A percentile compares a stretch with the other conserved stretches of the same genome.
These are phyloP conservation scores for Curvularia sp. DNA, from an alignment of 2,329 filamentous ascomycete genomes.

Conservation along the genomic window DNA sequence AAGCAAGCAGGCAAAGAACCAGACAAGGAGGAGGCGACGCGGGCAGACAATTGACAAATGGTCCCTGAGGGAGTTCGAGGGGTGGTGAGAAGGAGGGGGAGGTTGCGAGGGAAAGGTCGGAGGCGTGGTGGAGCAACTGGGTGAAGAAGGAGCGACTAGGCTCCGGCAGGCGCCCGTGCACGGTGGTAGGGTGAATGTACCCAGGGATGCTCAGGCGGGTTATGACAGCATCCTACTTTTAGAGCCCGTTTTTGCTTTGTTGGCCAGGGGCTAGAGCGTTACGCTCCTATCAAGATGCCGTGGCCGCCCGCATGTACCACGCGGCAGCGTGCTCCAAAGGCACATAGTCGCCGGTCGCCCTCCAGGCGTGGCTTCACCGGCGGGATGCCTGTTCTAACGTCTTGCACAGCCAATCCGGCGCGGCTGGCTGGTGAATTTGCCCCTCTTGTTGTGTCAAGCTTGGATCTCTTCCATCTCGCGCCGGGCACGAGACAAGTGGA, in stretches of 20 bases:
- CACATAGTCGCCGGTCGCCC: constrained; percentile 13
- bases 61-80: constrained; percentile 36
- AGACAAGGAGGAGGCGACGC: constrained; percentile 12
- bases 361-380: constrained; percentile 21
- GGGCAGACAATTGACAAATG: constrained; percentile 22
- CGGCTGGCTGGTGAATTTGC: constrained; percentile 6
- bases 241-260: constrained; percentile 33
- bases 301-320: constrained; percentile 33
- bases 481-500: constrained; percentile 14
- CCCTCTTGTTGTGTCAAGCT: constrained; percentile 19
- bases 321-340: constrained; percentile 8
- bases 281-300: constrained; percentile 20
- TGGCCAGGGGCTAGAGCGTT: constrained; percentile 34
- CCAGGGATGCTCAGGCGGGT: constrained; percentile 39
- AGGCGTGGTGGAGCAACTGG: constrained; percentile 39
- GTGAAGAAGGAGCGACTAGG: constrained; percentile 42
- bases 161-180: constrained; percentile 42
- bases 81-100: constrained; percentile 30
- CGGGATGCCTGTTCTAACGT: constrained; percentile 25
- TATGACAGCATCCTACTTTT: constrained; percentile 49
- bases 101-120: constrained; percentile 37
- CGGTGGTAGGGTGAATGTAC: constrained; percentile 43
- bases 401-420: constrained; percentile 20
- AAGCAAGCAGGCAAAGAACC: constrained; percentile 8
- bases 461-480: constrained; percentile 13